Conservation (phyloP, 306 rosid genomes). For the Prunus mume region DNA sequence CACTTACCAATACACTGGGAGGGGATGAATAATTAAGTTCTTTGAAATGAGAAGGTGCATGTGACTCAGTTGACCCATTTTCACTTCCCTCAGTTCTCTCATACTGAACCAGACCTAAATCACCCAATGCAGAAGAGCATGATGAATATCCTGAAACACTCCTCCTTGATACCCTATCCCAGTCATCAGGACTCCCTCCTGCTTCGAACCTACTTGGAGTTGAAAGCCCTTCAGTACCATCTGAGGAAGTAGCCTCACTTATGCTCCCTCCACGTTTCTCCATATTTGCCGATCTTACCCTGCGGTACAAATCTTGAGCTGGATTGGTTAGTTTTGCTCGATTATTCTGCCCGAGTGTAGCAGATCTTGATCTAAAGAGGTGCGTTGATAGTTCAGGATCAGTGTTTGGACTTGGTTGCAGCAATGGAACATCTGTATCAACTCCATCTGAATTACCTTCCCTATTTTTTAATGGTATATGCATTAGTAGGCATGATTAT, state of each 20-base stretch:
- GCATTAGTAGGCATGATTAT: constrained; percentile 31
- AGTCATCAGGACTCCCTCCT: constrained; percentile 18
- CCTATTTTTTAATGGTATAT: constrained; percentile 36
- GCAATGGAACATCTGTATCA: constrained; percentile 35
- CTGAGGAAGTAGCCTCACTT: constrained; percentile 38
- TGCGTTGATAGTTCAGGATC: constrained; percentile 23
- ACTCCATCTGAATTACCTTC: constrained; percentile 33
- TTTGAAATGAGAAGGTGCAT: constrained; percentile 15
- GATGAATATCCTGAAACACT: constrained; percentile 40
- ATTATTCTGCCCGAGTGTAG: constrained; percentile 18
- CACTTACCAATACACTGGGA: constrained; percentile 56
- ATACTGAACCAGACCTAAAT: constrained; percentile 30
- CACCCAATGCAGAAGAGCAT: constrained; percentile 37
- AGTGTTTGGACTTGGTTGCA: constrained; percentile 31
- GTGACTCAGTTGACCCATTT: constrained; percentile 29
- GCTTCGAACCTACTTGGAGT: constrained; percentile 22
- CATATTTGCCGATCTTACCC: constrained; percentile 39
- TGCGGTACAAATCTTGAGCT: constrained; percentile 40
- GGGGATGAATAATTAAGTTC: constrained; percentile 48
- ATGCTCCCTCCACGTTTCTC: constrained; percentile 28
- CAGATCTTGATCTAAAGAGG: constrained; percentile 40
- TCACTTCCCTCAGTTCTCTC: constrained; percentile 32
- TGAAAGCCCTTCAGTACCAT: constrained; percentile 20
- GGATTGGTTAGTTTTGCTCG: constrained; percentile 23
- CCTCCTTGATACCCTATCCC: constrained; percentile 29